phyloP scores from a whole-genome alignment of 306 rosid species.

The Cicer pinnatifidum region DNA sequence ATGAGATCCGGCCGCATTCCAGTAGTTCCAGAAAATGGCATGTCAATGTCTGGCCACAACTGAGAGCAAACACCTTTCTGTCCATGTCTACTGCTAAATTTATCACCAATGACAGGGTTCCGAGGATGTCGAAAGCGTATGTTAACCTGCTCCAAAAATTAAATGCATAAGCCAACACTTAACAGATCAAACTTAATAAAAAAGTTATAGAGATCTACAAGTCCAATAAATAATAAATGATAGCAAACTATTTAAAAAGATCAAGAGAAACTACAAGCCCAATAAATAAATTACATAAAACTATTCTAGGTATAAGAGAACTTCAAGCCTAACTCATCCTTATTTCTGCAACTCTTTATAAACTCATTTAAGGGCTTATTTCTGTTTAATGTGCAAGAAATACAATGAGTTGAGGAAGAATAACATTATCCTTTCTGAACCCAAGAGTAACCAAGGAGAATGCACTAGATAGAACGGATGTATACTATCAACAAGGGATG shows the following conservation, averaged over 20 bases:
- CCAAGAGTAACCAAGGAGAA: too few species aligned
- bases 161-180: conserved; percentile 1
- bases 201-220: conserved; percentile 28
- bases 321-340: too few species aligned
- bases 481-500: too few species aligned
- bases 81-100: conserved; percentile 98
- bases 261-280: conserved; percentile 5
- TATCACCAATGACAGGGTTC: conserved; percentile 91
- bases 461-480: too few species aligned
- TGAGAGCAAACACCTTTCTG: conserved; percentile 99
- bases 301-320: not conserved
- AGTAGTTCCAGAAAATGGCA: conserved; percentile 92
- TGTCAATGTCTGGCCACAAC: conserved; percentile 96
- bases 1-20: conserved; percentile 99
- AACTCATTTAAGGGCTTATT: too few species aligned
- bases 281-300: conserved; percentile 6
- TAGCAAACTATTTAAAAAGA: conserved; percentile 10
- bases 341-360: too few species aligned
- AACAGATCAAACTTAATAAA: conserved; percentile 22
- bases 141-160: conserved; percentile 63
- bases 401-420: too few species aligned
- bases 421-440: too few species aligned
- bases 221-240: not conserved
- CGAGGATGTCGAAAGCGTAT: conserved; percentile 94
- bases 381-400: too few species aligned